Percentiles rank a stretch among this genome's conserved stretches.
These are phyloP conservation scores for Rhodocollybia butyracea DNA, from an alignment of 768 basidiomycete species.

Conservation along the genomic window DNA sequence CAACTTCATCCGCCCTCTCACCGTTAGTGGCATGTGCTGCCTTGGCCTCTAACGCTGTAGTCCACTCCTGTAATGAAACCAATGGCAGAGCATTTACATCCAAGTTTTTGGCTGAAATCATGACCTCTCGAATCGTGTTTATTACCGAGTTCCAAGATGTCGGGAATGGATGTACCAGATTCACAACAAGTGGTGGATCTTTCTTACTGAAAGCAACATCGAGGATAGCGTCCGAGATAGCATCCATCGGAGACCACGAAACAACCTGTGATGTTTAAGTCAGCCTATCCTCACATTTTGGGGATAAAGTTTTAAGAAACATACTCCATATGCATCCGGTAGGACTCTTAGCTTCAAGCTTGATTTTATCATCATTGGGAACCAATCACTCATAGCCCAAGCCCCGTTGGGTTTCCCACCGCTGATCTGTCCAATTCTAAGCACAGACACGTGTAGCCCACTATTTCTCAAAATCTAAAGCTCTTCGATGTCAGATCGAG, in stretches of 20 bases:
- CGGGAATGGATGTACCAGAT: constrained; percentile 12
- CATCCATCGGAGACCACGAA: constrained; percentile 15
- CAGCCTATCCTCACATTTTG: neutral
- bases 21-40: neutral
- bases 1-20: neutral
- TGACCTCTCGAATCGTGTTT: neutral
- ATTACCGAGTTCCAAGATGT: constrained; percentile 5
- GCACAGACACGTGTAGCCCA: constrained; percentile 9
- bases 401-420: constrained; percentile 31
- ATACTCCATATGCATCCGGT: constrained; percentile 22
- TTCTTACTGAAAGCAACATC: constrained; percentile 7
- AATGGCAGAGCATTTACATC: neutral
- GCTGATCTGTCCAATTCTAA: constrained; percentile 33
- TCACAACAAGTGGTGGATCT: constrained; percentile 1
- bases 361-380: constrained; percentile 34
- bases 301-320: constrained; percentile 8
- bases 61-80: neutral
- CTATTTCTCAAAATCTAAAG: constrained; percentile 17
- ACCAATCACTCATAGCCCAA: constrained; percentile 33
- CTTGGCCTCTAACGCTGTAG: neutral
- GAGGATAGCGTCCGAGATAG: neutral
- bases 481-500: neutral
- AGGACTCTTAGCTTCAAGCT: constrained; percentile 23
- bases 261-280: constrained; percentile 19
- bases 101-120: constrained; percentile 4